Evolutionary conservation across 2,329 filamentous ascomycete genomes (phyloP).

Genomic region (Cladosporium sp.): DNA sequence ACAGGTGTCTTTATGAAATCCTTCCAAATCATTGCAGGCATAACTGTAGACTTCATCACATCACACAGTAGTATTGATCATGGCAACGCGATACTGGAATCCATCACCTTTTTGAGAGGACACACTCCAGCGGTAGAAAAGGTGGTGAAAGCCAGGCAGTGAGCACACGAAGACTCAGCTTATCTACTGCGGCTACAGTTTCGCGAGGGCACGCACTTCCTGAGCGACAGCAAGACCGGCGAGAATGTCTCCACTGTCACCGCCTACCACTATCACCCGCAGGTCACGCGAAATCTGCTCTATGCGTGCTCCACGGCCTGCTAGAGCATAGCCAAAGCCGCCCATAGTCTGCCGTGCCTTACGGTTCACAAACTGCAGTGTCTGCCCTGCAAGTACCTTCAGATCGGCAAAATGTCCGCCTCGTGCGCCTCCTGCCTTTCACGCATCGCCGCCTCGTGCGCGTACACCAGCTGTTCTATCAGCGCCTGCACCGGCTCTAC

Average conservation of each 20-base stretch:
- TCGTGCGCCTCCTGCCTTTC: conserved; percentile 30
- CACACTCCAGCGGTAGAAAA: no score
- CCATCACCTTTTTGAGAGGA: no score
- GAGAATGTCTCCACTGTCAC: conserved; percentile 29
- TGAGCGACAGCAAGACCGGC: conserved; percentile 25
- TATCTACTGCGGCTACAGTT: background rate
- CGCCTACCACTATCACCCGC: conserved; percentile 42
- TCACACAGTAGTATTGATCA: no score
- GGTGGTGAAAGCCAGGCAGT: no score
- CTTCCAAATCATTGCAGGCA: no score
- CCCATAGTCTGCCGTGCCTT: conserved; percentile 57
- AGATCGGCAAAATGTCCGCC: conserved; percentile 52
- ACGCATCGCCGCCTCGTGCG: conserved; percentile 2
- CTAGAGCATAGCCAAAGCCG: conserved; percentile 51
- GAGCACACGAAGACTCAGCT: no score
- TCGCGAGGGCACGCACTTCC: conserved; percentile 12
- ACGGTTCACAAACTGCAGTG: conserved; percentile 53
- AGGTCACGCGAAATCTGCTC: conserved; percentile 55
- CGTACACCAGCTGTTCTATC: conserved; percentile 23
- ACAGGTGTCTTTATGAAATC: no score
- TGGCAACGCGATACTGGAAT: no score
- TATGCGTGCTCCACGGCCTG: conserved; percentile 50
- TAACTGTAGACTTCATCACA: no score
- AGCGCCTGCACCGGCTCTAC: conserved; percentile 23
- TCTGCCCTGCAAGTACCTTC: conserved; percentile 52